A percentile compares a stretch with the other conserved stretches of the same genome.
These are phyloP conservation scores for Byssothecium circinans DNA, from an alignment of 2,329 filamentous ascomycete genomes.

Conservation along the genomic window DNA sequence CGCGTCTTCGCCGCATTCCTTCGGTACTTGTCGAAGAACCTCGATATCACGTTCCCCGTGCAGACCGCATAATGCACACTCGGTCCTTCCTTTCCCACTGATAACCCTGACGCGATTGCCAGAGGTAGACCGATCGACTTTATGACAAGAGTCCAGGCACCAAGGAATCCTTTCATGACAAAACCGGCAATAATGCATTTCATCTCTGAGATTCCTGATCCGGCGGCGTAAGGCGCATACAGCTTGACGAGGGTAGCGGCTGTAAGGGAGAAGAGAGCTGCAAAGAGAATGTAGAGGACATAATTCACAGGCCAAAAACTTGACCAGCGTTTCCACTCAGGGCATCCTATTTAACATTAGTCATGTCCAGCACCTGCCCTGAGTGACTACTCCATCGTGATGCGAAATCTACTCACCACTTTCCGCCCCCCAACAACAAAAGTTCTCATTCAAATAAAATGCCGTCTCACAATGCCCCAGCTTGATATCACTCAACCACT, in stretches of 20 bases:
- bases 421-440: conserved; percentile 97
- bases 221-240: conserved; percentile 94
- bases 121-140: conserved; percentile 90
- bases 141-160: conserved; percentile 87
- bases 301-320: conserved; percentile 79
- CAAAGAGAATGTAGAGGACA: conserved; percentile 82
- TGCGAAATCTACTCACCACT: conserved; percentile 57
- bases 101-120: conserved; percentile 89
- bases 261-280: conserved; percentile 77
- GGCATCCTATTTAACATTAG: conserved; percentile 62
- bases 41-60: conserved; percentile 92
- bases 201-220: conserved; percentile 97
- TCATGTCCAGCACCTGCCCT: too few relatives aligned
- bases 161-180: conserved; percentile 97
- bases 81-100: conserved; percentile 94
- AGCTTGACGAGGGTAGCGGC: conserved; percentile 83
- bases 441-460: conserved; percentile 96
- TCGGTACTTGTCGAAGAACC: conserved; percentile 89
- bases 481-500: conserved; percentile 96
- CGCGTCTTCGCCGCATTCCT: conserved; percentile 90
- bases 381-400: neutral
- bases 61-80: conserved; percentile 99
- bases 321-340: conserved; percentile 89
- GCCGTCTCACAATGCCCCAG: conserved; percentile 92
- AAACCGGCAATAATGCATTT: conserved; percentile 99